A percentile compares a stretch with the other conserved stretches of the same genome.
Evolutionary conservation across 164 flowering plant genomes (phyloP).

Genomic region (Chloranthus sessilifolius): DNA sequence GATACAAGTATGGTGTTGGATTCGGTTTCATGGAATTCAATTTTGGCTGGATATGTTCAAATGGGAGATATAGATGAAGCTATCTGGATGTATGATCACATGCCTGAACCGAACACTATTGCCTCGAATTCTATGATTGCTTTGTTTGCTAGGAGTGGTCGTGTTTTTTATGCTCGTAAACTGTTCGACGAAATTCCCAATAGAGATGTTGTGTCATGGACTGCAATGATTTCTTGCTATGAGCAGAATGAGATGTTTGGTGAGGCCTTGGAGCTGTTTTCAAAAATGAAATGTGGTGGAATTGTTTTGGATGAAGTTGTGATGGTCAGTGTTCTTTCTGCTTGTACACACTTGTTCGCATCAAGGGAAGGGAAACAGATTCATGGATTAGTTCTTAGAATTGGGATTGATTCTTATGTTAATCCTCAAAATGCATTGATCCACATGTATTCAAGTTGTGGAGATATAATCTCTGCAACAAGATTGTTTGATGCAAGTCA

Average conservation of each 20-base stretch:
- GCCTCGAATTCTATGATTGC: conserved; percentile 42
- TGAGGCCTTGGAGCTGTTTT: conserved; percentile 29
- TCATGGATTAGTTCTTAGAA: conserved; percentile 26
- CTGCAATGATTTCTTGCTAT: conserved; percentile 35
- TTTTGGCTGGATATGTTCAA: conserved; percentile 34
- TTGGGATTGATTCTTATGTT: conserved; percentile 29
- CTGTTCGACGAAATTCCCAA: conserved; percentile 24
- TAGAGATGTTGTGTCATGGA: conserved; percentile 41
- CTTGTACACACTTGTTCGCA: conserved; percentile 24
- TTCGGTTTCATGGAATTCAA: conserved; percentile 39
- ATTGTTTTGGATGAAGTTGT: conserved; percentile 32
- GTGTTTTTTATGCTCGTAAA: conserved; percentile 21
- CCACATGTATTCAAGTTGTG: conserved; percentile 34
- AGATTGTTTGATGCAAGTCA: conserved; percentile 25
- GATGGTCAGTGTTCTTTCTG: conserved; percentile 32
- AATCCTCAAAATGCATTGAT: conserved; percentile 39
- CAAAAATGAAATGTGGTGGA: conserved; percentile 22
- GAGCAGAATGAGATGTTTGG: conserved; percentile 33
- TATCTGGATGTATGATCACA: conserved; percentile 14
- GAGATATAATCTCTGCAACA: conserved; percentile 18
- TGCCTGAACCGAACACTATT: conserved; percentile 29
- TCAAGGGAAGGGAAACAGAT: conserved; percentile 18
- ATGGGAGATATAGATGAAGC: conserved; percentile 31
- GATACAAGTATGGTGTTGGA: conserved; percentile 28
- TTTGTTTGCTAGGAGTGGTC: conserved; percentile 30